A percentile compares a stretch with the other conserved stretches of the same genome.
These are phyloP conservation scores for Fusarium circinatum DNA, from an alignment of 2,329 filamentous ascomycete genomes.

Conservation along the genomic window DNA sequence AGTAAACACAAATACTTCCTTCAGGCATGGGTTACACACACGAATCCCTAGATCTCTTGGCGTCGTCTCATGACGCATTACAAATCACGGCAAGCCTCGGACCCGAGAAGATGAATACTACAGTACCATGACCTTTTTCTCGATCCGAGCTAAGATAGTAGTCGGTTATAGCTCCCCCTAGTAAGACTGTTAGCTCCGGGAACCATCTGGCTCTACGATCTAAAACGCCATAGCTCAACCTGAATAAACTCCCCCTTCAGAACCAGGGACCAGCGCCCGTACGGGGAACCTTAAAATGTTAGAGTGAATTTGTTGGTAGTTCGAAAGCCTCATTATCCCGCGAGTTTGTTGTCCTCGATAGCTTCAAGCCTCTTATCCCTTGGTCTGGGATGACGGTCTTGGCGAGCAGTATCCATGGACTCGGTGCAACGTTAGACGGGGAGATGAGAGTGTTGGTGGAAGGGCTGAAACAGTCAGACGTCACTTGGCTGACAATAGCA, in stretches of 20 bases:
- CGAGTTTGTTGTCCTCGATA: not conserved
- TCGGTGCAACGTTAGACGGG: conserved; percentile 4
- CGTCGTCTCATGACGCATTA: conserved; percentile 6
- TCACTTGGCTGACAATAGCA: not conserved
- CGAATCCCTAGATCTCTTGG: conserved; percentile 3
- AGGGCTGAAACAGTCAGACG: not conserved
- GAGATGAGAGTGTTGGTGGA: not conserved
- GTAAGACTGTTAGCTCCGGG: not conserved
- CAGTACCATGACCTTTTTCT: not conserved
- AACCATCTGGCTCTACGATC: not conserved
- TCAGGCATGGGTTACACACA: not conserved
- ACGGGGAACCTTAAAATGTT: not conserved
- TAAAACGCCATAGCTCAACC: conserved; percentile 9
- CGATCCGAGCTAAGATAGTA: not conserved
- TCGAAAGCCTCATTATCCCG: not conserved
- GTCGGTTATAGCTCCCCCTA: not conserved
- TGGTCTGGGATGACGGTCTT: not conserved
- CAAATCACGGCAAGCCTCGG: conserved; percentile 4
- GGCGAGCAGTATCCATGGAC: not conserved
- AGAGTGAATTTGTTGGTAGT: not conserved
- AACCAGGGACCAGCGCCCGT: conserved; percentile 1
- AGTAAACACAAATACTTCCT: not conserved
- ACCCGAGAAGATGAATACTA: not conserved
- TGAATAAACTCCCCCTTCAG: not conserved
- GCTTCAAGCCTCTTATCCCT: not conserved